Percentiles rank a stretch among this genome's conserved stretches.
These are phyloP conservation scores for Candida mesenterica DNA, from an alignment of 1,139 yeast species.

Conservation along the genomic window DNA sequence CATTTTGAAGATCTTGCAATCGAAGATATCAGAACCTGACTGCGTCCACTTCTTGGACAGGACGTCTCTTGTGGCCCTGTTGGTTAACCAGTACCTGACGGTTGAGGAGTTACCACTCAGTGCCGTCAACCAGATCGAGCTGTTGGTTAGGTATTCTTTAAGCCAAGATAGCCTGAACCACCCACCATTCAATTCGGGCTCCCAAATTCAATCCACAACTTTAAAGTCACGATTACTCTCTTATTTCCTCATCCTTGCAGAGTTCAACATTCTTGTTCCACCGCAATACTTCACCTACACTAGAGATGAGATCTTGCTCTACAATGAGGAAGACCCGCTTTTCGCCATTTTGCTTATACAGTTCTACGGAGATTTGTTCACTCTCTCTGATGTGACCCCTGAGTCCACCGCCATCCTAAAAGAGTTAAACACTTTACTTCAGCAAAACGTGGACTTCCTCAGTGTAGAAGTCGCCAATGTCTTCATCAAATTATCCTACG, in stretches of 20 bases:
- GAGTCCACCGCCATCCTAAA: neutral
- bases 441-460: slow-evolving; percentile 5
- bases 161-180: neutral
- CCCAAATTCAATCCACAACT: neutral
- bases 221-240: slow-evolving; percentile 18
- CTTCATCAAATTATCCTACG: slow-evolving; percentile 17
- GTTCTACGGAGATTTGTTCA: slow-evolving; percentile 21
- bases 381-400: neutral
- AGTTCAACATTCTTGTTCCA: slow-evolving; percentile 7
- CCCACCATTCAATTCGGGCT: neutral
- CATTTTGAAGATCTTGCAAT: slow-evolving; percentile 21
- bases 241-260: slow-evolving; percentile 16
- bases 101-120: slow-evolving; percentile 10
- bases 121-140: slow-evolving; percentile 22
- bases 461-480: slow-evolving; percentile 21
- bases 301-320: slow-evolving; percentile 12
- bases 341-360: slow-evolving; percentile 26
- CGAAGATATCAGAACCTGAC: slow-evolving; percentile 17
- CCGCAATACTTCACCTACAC: slow-evolving; percentile 15
- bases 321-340: slow-evolving; percentile 25
- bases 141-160: slow-evolving; percentile 13
- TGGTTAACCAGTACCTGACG: slow-evolving; percentile 13
- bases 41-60: slow-evolving; percentile 16
- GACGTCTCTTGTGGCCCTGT: slow-evolving; percentile 10
- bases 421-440: neutral